phyloP scores from a whole-genome alignment of 108 stramenopile genomes.

The Chaetoceros tenuissimus region DNA sequence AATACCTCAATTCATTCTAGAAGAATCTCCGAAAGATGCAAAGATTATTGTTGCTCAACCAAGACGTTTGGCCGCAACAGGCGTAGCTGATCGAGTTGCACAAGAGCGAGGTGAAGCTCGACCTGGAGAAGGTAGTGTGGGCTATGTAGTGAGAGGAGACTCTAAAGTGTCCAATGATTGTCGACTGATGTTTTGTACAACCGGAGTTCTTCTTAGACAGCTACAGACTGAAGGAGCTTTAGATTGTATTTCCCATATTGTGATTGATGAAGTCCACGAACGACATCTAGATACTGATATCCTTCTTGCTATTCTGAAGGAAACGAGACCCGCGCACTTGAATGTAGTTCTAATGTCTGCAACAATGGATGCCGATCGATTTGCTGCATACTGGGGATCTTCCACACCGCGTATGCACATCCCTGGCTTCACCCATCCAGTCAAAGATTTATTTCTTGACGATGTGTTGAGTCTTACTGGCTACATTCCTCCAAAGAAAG shows the following conservation, averaged over 20 bases:
- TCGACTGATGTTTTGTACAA: slow-evolving; percentile 91
- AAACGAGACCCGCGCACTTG: slow-evolving; percentile 69
- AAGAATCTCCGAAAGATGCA: slow-evolving; percentile 53
- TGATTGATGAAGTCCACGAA: slow-evolving; percentile 98
- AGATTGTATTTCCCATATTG: slow-evolving; percentile 78
- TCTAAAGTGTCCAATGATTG: slow-evolving; percentile 53
- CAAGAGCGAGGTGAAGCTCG: slow-evolving; percentile 76
- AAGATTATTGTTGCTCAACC: slow-evolving; percentile 96
- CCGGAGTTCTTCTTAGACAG: slow-evolving; percentile 93
- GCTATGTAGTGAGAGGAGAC: slow-evolving; percentile 90
- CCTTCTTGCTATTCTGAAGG: slow-evolving; percentile 58
- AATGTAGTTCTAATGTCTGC: slow-evolving; percentile 48
- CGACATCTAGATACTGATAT: slow-evolving; percentile 78
- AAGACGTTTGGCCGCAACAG: slow-evolving; percentile 89
- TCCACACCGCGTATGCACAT: slow-evolving; percentile 83
- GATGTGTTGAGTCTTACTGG: slow-evolving; percentile 74
- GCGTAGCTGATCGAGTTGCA: slow-evolving; percentile 89
- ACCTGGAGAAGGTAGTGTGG: slow-evolving; percentile 69
- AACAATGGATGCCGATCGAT: slow-evolving; percentile 28
- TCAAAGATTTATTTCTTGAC: slow-evolving; percentile 80
- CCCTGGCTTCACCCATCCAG: slow-evolving; percentile 92
- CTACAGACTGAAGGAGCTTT: slow-evolving; percentile 76
- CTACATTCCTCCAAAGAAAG: slow-evolving; percentile 50
- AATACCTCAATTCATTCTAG: slow-evolving; percentile 90
- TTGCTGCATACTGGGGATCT: slow-evolving; percentile 75